A percentile compares a stretch with the other conserved stretches of the same genome.
These are phyloP conservation scores for Shiraia sp. DNA, from an alignment of 2,329 filamentous ascomycete species.

Conservation along the genomic window DNA sequence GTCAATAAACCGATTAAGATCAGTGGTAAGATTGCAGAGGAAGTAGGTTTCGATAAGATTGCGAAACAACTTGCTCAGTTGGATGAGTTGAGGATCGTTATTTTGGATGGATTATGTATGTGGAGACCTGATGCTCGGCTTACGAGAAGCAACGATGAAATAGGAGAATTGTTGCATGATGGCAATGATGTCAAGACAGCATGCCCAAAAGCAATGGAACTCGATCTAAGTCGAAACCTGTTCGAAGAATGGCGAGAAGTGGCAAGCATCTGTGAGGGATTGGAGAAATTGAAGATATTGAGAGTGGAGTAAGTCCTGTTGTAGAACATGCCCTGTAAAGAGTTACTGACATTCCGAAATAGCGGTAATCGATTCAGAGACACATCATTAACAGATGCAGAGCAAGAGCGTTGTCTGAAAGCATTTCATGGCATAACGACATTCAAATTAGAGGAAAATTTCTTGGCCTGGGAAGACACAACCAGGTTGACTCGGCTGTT, in stretches of 20 bases:
- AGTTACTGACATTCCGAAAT: not conserved
- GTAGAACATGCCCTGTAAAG: not conserved
- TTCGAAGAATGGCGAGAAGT: slow-evolving; percentile 71
- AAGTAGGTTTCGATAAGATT: slow-evolving; percentile 95
- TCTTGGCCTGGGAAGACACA: slow-evolving; percentile 47
- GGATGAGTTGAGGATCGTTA: slow-evolving; percentile 75
- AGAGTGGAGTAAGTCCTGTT: slow-evolving; percentile 67
- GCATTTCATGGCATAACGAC: slow-evolving; percentile 47
- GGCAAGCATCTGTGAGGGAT: slow-evolving; percentile 69
- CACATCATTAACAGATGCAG: slow-evolving; percentile 26
- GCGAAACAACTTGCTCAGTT: slow-evolving; percentile 76
- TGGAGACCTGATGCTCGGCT: slow-evolving; percentile 37
- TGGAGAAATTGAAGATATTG: slow-evolving; percentile 68
- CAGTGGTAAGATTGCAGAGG: slow-evolving; percentile 82
- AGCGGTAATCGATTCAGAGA: slow-evolving; percentile 74
- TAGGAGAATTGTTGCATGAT: slow-evolving; percentile 1
- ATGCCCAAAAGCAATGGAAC: slow-evolving; percentile 66
- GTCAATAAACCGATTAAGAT: slow-evolving; percentile 65
- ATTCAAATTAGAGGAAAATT: slow-evolving; percentile 55
- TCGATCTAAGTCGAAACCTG: slow-evolving; percentile 85
- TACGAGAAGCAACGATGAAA: slow-evolving; percentile 28
- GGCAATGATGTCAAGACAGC: slow-evolving; percentile 57
- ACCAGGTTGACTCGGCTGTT: slow-evolving; percentile 56
- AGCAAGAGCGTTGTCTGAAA: slow-evolving; percentile 24
- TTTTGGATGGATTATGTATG: slow-evolving; percentile 78